Evolutionary conservation across 176 grass and related monocot species (phyloP), one percentile per base, ranked within the genome.

Genomic region (Alopecurus myosuroides): DNA sequence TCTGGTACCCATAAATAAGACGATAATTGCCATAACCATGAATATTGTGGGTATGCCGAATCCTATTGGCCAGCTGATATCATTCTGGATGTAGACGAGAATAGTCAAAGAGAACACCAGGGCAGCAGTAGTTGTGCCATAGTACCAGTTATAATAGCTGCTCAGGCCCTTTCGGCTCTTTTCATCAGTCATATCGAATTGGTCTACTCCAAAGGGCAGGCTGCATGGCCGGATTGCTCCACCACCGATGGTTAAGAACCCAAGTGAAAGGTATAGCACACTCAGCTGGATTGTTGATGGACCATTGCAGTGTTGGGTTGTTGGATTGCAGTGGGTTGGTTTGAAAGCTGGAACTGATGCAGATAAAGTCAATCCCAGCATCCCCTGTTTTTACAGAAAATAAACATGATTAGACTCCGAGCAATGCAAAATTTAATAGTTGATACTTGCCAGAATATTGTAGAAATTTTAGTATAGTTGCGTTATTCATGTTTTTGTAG

Each of bases 61-160:
- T 39, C 91, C 94, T 17, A 94, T 53, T 70, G 91, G 15, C 94
- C 94, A 93, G 82, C 94, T 93, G 48, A 91, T 65, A 36, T 70
- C 80, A 45, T 56, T 88, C 78, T 94, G 94, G 78, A 91, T 85
- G 84, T 91, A 97, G 26, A 90, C 72, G 34, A 97, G 42, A 53
- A 91, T 7, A 40, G 84, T 86, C 79, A 73, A 58, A 19, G 87
- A 86, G 18, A 97, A 71, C 61, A 90, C 68, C 35, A 90, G n/a
- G 39, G 91, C 87, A 76, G 75, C 86, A 2, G 79, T 72, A 49
- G 30, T 85, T 87, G 85, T 89, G 31, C 77, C 80, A 56, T 93
- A 97, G 48, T 91, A 93, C 90, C 88, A 89, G 56, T 91, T 93
- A 62, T 80, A 90, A 61, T 90, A 92, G 55, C 90, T 92, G 67